These are phyloP conservation scores for Plenodomus lindquistii DNA, from an alignment of 2,329 filamentous ascomycete genomes.

Conservation along the genomic window DNA sequence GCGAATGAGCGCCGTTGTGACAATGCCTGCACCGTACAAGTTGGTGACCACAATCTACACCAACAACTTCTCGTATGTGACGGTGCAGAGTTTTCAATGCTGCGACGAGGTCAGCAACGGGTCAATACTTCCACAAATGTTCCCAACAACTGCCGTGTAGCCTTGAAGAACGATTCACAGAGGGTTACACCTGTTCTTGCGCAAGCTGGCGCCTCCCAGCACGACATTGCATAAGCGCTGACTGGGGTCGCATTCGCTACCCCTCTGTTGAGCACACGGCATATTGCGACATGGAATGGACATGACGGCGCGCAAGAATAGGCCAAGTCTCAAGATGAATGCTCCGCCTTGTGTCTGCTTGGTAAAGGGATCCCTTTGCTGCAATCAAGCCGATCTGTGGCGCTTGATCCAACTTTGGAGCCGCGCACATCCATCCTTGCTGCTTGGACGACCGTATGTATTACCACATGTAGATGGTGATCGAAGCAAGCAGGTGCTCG, in stretches of 20 bases:
- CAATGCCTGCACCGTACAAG: not conserved
- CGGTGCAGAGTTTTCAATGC: not conserved
- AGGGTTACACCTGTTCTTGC: slow-evolving; percentile 1
- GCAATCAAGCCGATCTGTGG: not conserved
- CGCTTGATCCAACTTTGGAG: not conserved
- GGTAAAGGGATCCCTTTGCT: not conserved
- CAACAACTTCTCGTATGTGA: not conserved
- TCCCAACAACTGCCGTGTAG: slow-evolving; percentile 2
- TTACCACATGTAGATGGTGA: not conserved
- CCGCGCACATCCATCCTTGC: not conserved
- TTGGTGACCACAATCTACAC: not conserved
- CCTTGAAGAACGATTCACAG: not conserved
- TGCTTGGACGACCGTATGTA: too few relatives aligned
- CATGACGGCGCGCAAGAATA: slow-evolving; percentile 3
- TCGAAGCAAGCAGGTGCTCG: not conserved
- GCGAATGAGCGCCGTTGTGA: not conserved
- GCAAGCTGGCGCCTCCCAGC: slow-evolving; percentile 7
- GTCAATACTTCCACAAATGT: not conserved
- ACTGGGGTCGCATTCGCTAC: slow-evolving; percentile 7
- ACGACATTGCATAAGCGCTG: slow-evolving; percentile 37
- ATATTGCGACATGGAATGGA: not conserved
- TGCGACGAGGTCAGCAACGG: not conserved
- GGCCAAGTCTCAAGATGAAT: not conserved
- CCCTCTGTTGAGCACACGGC: slow-evolving; percentile 3
- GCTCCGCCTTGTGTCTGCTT: not conserved